Base-by-base conservation (phyloP, 768 basidiomycete genomes). In the Serendipita sp. region DNA sequence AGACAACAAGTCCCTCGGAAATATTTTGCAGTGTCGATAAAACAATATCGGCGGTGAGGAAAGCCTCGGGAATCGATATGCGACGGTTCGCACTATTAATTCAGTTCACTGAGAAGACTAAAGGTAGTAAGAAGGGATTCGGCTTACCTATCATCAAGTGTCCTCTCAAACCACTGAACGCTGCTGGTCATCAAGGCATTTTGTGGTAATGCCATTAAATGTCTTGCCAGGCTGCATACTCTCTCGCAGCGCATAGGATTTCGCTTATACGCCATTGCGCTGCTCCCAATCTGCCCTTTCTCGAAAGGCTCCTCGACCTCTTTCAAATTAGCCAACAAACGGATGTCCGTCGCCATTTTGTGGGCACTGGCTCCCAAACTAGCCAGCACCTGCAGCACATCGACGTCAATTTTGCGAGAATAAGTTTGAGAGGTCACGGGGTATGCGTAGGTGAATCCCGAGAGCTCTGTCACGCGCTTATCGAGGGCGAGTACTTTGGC, bases 241-340 rank as follows among this genome's bases (percentile, higher is more conserved):
- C 96, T 87, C 75, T 99, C 96, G 64, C 85, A 94, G 65, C 96
- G 90, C 96, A 99, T 99, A 4, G 96, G 96, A 75, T 99, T 98
- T 64, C 95, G 83, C 77, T 98, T 97, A 83, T 98, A 98, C 5
- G 95, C 95, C 95, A 98, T 98, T 0, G 93, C 93, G 0, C 88
- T 91, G 8, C 88, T 89, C 4, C 96, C 96, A 68, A 98, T 99
- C 76, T 99, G 96, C n/a, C 95, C 95, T 62, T 92, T 89, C 74
- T 99, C 95, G 74, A 98, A 98, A 0, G 96, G 96, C 73, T 99
- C 96, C 75, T 99, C 96, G 50, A 99, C 80, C 83, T 98, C 96
- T 85, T 99, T 99, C 62, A 99, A 76, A 74, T 93, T 94, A 2
- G 96, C 95, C 48, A 99, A 77, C 36, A 99, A 78, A 36, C 96